Base-by-base conservation (phyloP, 148 eudicot genomes). In the Camellia japonica region DNA sequence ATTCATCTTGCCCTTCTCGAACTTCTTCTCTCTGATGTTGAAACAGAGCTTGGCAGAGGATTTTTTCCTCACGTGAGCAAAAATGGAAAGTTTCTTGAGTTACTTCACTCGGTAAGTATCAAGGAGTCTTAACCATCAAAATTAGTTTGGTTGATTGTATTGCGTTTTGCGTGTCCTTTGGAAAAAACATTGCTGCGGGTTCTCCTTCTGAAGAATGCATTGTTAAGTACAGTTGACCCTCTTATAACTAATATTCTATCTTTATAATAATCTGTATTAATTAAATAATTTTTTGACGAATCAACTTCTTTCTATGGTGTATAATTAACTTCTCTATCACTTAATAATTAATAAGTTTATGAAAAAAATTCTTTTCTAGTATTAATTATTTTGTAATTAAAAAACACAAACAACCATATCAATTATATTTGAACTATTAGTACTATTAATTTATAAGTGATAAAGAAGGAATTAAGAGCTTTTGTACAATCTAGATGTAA, bases 41-140 rank as follows among this genome's bases (percentile, higher is more conserved):
- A 92, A 63, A 83, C 71, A 82, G 95, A 94, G 89, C 85, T 92
- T 65, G 79, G 81, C 70, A 78, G 79, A 76, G 91, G 81, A 55
- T 62, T 78, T 82, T 84, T 83, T 60, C 73, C 84, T 79, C 89
- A 78, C 84, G 87, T 86, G 58, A 88, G 84, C 84, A 94, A 87
- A 86, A 91, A 92, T 83, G 80, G 88, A 87, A 93, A 88, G 85
- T 94, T 89, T 84, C 82, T 87, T 80, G 87, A 76, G 71, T 79
- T 96, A 82, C 89, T 93, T 81, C 85, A 85, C 76, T 88, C 86
- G 86, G 99, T 95, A 73, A 89, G 99, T 85, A 56, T 67, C 9
- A 54, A 5, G 38, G n/a, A 10, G 38, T 74, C 46, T n/a, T 62
- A 42, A 20, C 13, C 38, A 30, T 30, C 38, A 44, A 59, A 0